Base-by-base conservation (phyloP, 371 early-diverging fungal species). In the Basidiobolus heterosporus region DNA sequence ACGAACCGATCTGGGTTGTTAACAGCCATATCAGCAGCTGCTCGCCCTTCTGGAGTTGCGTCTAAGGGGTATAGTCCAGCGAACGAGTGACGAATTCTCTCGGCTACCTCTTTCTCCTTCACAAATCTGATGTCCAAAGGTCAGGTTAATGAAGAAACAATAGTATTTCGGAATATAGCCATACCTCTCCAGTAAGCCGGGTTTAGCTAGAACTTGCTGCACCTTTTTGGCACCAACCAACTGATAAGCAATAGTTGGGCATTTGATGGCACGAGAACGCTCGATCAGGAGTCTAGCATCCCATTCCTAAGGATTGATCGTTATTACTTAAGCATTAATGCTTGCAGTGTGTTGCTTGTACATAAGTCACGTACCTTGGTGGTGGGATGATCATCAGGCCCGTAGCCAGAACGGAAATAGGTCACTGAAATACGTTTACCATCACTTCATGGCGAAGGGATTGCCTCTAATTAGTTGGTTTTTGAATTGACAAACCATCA, bases 171-270 rank as follows among this genome's bases (percentile, higher is more conserved):
- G 3, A 42, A 11, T 30, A 39, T 30, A 30, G 0, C 59, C 56
- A 47, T 72, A 87, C 61, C 75, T 71, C 55, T 93, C 92, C 11
- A 96, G 57, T 19, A 80, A 62, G 16, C 85, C 85, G 0, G 89
- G 80, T 0, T 66, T 56, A 0, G 93, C 79, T 35, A 97, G 59
- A 3, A 91, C 80, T 58, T 97, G 95, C 55, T 97, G 96, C 3
- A 94, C 75, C 56, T 97, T 97, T 58, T 97, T 97, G 20, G 88
- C 73, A 8, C 98, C 98, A 0, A 82, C 86, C n/a, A 97, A 62
- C 45, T 95, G 96, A 53, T 92, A 91, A 0, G 87, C 85, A 11
- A 88, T 66, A 15, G 74, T 84, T 21, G 96, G 98, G 51, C 91
- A 89, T 49, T 92, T 86, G 50, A 94, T 78, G 0, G 93, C 69